Evolutionary conservation across 2,329 filamentous ascomycete species (phyloP).

Genomic region (Talaromyces sp.): DNA sequence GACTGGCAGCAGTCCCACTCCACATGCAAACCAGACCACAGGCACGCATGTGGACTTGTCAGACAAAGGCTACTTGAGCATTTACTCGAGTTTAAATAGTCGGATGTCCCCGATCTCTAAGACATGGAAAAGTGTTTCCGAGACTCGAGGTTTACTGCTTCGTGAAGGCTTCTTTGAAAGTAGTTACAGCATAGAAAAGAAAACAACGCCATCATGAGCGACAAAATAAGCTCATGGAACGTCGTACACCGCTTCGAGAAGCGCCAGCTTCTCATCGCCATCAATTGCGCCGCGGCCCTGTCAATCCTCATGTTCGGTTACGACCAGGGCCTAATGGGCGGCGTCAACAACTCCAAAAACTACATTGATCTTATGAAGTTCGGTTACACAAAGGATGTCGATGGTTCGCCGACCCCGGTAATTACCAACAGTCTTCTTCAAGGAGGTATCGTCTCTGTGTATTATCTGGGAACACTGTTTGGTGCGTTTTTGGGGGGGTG

Average conservation of each 20-base stretch:
- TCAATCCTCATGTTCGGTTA: conserved; percentile 69
- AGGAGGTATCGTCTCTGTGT: conserved; percentile 61
- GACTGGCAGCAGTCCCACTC: background rate
- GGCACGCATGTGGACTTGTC: background rate
- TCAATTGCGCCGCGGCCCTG: conserved; percentile 63
- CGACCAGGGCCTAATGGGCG: conserved; percentile 57
- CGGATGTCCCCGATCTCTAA: background rate
- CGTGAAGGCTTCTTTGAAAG: background rate
- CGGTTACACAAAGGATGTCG: conserved; percentile 55
- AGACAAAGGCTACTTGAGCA: background rate
- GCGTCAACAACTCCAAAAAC: conserved; percentile 64
- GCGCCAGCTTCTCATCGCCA: conserved; percentile 56
- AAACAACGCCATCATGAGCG: conserved; percentile 32
- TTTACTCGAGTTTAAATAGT: background rate
- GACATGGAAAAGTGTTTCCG: background rate
- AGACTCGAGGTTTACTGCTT: background rate
- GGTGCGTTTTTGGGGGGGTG: conserved; percentile 64
- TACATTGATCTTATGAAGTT: conserved; percentile 66
- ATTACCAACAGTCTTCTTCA: conserved; percentile 61
- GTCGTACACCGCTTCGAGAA: conserved; percentile 58
- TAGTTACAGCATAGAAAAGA: background rate
- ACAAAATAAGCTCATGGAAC: conserved; percentile 45
- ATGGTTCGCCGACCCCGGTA: conserved; percentile 49
- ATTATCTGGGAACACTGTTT: conserved; percentile 62
- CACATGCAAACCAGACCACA: background rate